Base-by-base conservation (phyloP, 2,329 filamentous ascomycete species). In the Calonectria pauciramosa region DNA sequence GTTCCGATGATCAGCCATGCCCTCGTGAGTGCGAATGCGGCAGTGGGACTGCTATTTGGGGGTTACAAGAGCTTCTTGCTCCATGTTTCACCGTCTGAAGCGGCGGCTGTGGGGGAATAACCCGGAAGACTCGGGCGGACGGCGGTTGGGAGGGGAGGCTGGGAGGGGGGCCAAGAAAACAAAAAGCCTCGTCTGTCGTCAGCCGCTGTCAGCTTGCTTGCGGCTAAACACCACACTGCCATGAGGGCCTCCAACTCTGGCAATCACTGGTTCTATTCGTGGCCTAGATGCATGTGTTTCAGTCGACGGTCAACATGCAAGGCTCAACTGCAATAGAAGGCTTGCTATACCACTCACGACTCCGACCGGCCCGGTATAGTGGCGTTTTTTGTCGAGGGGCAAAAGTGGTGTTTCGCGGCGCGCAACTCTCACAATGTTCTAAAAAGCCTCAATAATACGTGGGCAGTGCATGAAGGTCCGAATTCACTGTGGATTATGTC, bases 201-300 rank as follows among this genome's bases (percentile, higher is more conserved):
- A 70, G 68, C 68, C 44, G 38, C 44, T 49, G 68, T 70, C 67
- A 73, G 60, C 52, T 59, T 75, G 32, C 69, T 51, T 34, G 66
- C 44, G 30, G 34, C 64, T 71, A 51, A 60, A 60, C 76, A 77
- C 60, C 75, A 72, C 59, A 72, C 66, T 70, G 28, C 56, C 75
- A 75, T 72, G 64, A 67, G 52, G 38, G 44, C 64, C 68, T 67
- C 49, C 38, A 63, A 75, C 23, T 74, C 14, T 75, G 68, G 70
- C 73, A 69, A 66, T 44, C 63, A 68, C 72, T 75, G 71, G 70
- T 70, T 69, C 64, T 59, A 75, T 67, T 71, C 73, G 69, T 77
- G 71, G 72, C 68, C 68, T 74, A 74, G 71, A 74, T 77, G 52
- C 73, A 77, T 75, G 73, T 71, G 73, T 67, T 70, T 28, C 72